These are phyloP conservation scores for Mycena sanguinolenta DNA, from an alignment of 768 basidiomycete genomes.

Conservation along the genomic window DNA sequence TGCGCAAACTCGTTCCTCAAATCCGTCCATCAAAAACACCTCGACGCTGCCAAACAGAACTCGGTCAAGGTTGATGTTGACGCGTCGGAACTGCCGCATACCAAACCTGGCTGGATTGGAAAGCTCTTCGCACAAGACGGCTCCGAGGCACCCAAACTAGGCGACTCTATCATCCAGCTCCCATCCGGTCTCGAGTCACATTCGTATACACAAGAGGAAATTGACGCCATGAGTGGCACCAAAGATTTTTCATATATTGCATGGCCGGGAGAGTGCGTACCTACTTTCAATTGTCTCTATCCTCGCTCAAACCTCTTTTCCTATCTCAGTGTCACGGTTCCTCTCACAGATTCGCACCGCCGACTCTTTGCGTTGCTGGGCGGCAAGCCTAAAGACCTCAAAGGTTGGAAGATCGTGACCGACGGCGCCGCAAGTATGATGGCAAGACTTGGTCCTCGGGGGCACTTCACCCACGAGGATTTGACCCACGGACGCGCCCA, in stretches of 20 bases:
- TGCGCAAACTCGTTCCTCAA: no score
- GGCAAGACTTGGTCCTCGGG: not conserved
- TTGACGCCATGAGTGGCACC: not conserved
- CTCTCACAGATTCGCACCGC: constrained; percentile 11
- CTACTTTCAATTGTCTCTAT: not conserved
- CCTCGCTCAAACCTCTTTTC: not conserved
- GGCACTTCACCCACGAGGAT: not conserved
- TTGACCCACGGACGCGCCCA: constrained; percentile 15
- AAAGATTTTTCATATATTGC: constrained; percentile 12
- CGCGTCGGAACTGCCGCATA: no score
- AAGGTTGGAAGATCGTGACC: not conserved
- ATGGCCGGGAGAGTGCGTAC: constrained; percentile 22
- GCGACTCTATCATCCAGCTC: no score
- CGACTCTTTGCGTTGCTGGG: constrained; percentile 24
- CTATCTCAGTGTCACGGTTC: constrained; percentile 24
- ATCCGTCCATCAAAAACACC: no score
- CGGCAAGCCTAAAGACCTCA: constrained; percentile 2
- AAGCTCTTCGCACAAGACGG: no score
- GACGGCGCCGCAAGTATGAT: not conserved
- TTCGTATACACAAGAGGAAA: constrained; percentile 9
- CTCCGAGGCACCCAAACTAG: no score
- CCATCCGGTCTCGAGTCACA: no score
- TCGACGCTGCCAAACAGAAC: no score
- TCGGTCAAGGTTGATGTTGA: no score
- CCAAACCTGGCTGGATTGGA: no score